phyloP scores from a whole-genome alignment of 148 eudicot genomes.

The Euryodendron excelsum region DNA sequence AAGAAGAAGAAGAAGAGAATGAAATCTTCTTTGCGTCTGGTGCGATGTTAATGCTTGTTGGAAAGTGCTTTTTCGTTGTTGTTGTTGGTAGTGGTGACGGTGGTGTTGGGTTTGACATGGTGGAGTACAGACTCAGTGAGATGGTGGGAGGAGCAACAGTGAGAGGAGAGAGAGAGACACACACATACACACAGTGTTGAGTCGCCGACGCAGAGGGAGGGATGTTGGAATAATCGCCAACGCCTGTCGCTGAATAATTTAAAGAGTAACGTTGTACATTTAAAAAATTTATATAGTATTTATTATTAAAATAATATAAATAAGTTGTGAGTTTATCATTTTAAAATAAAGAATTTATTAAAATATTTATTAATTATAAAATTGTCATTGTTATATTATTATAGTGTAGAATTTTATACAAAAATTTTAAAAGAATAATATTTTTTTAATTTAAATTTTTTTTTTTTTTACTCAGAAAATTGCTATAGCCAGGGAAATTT shows the following conservation, averaged over 20 bases:
- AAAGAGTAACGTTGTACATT: too few species aligned
- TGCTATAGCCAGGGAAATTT: too few species aligned
- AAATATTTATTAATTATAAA: too few species aligned
- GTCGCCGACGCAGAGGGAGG: background rate
- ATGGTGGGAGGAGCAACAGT: background rate
- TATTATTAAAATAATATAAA: too few species aligned
- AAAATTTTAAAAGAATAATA: background rate
- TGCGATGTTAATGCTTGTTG: background rate
- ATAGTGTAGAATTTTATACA: too few species aligned
- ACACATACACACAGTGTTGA: background rate
- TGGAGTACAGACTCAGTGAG: background rate
- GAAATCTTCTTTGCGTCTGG: background rate
- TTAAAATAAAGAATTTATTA: too few species aligned
- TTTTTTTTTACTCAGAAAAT: background rate
- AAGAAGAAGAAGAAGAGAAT: constrained; percentile 9
- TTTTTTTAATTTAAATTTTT: too few species aligned
- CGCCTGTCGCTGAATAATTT: too few species aligned
- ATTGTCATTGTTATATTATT: too few species aligned
- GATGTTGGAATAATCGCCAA: background rate
- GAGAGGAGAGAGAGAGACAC: background rate
- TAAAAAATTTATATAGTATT: too few species aligned
- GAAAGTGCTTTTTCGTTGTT: too few species aligned
- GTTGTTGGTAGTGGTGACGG: too few species aligned
- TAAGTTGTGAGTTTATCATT: background rate
- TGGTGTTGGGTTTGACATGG: background rate